Evolutionary conservation across 1,284 basidiomycete genomes (phyloP), one percentile per base, ranked within the genome.

Genomic region (Tranzscheliella williamsii): DNA sequence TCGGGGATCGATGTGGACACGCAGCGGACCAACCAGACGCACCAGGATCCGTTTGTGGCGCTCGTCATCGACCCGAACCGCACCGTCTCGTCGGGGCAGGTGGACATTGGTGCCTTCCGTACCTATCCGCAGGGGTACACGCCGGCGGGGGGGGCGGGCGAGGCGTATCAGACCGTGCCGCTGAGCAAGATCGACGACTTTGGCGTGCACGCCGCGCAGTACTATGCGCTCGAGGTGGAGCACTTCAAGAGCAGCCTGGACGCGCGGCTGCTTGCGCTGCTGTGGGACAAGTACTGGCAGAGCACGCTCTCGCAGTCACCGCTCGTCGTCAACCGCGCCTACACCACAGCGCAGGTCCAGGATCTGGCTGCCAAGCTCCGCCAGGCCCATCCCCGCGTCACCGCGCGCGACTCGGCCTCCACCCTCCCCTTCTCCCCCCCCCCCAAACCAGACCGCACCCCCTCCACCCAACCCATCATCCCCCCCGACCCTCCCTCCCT

Each of bases 211-310:
- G 92, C 94, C n/a, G 89, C 90, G 72, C 85, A 90, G 58, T 98
- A 98, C 78, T 98, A 98, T 78, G 87, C 86, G 15, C 83, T 98
- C 18, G 90, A 94, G 35, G 87, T 98, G 18, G 88, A 94, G 78
- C 88, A 95, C 44, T 98, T 96, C 85, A 97, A 94, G 79, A 88
- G 86, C 16, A 85, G 84, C 29, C 80, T 93, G 34, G 94, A 98
- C 73, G 86, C 86, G 17, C 86, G 91, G 68, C 80, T 98, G 12
- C 82, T 98, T 23, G 89, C 89, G 24, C 80, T 93, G 73, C 80
- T 98, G 18, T 98, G 94, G 94, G 96, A 98, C 81, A 97, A 97
- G 80, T 98, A 98, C 73, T 99, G 94, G 94, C 90, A 94, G 16
- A 92, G 90, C 69, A 97, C 94, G 0, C 83, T 98, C 24, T 89